A percentile compares a stretch with the other conserved stretches of the same genome.
These are phyloP conservation scores for Spatholobus suberectus DNA, from an alignment of 306 rosid species.

Conservation along the genomic window DNA sequence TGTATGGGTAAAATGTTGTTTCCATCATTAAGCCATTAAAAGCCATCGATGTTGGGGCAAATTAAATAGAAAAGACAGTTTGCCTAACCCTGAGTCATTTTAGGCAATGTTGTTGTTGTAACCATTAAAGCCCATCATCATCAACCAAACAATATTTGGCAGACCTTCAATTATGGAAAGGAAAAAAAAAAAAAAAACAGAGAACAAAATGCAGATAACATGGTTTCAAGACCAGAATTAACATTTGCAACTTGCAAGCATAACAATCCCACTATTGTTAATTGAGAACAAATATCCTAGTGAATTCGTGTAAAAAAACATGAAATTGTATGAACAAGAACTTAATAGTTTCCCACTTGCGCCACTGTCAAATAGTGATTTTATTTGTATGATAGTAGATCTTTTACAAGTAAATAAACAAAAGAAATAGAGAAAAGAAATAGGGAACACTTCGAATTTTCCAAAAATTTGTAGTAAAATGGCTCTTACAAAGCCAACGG, in stretches of 20 bases:
- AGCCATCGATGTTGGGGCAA: not conserved
- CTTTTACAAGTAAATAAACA: not conserved
- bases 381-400: not conserved
- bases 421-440: not conserved
- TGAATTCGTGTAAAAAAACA: not conserved
- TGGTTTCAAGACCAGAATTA: constrained; percentile 8
- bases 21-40: not conserved
- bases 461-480: constrained; percentile 23
- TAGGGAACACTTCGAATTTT: not conserved
- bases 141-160: constrained; percentile 20
- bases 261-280: not conserved
- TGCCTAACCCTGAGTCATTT: not conserved
- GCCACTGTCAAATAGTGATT: not conserved
- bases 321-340: not conserved
- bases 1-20: not conserved
- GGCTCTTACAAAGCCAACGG: constrained; percentile 76
- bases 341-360: not conserved
- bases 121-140: constrained; percentile 23
- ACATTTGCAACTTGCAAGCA: not conserved
- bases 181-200: not conserved
- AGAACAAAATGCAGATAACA: not conserved
- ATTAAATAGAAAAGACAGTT: constrained; percentile 10
- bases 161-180: not conserved
- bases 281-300: not conserved
- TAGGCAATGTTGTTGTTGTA: not conserved